These are phyloP conservation scores for Leishmania lainsoni DNA, from an alignment of 208 protist genomes.

Conservation along the genomic window DNA sequence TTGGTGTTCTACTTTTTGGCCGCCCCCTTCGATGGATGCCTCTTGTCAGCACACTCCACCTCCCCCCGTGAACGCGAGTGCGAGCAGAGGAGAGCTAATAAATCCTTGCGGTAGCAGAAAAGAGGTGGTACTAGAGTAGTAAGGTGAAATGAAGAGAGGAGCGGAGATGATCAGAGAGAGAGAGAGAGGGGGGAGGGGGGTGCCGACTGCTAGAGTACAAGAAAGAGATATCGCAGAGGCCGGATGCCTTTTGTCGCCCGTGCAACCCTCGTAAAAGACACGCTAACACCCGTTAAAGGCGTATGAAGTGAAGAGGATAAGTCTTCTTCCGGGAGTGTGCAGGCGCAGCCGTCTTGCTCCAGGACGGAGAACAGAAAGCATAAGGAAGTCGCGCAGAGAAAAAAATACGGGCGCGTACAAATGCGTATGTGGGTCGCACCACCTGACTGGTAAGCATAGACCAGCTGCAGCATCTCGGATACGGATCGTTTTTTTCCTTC, in stretches of 20 bases:
- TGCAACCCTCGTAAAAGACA: background rate
- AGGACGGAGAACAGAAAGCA: background rate
- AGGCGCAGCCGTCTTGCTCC: background rate
- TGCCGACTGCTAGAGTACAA: background rate
- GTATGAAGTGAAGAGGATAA: background rate
- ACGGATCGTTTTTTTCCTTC: background rate
- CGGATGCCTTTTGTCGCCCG: background rate
- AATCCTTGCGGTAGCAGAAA: background rate
- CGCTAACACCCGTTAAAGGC: background rate
- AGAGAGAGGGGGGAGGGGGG: conserved; percentile 2
- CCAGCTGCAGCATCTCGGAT: background rate
- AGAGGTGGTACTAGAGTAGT: background rate
- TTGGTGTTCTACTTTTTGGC: background rate
- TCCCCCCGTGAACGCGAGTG: background rate
- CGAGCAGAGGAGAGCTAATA: background rate
- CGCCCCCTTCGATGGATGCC: background rate
- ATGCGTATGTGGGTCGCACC: background rate
- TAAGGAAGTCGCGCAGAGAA: background rate
- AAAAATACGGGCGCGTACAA: background rate
- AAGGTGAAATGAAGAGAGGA: background rate
- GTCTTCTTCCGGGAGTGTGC: background rate
- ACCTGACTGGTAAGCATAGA: background rate
- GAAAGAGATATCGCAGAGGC: background rate
- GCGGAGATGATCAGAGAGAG: conserved; percentile 1
- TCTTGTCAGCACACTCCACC: background rate